A percentile compares a stretch with the other conserved stretches of the same genome.
These are phyloP conservation scores for Auriscalpium orientale DNA, from an alignment of 768 basidiomycete species.

Conservation along the genomic window DNA sequence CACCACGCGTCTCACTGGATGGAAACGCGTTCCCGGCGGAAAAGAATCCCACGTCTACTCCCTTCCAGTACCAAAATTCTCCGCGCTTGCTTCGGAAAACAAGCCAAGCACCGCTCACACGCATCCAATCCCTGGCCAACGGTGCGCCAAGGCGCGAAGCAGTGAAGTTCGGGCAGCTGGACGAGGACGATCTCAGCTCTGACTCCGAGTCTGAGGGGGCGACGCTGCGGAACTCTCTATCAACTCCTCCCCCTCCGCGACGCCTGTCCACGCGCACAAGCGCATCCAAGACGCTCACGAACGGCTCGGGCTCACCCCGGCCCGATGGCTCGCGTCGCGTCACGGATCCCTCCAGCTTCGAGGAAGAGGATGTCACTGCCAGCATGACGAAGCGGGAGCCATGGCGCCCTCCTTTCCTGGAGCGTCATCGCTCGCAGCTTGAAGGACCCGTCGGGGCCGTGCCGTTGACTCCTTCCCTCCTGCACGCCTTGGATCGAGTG, in stretches of 20 bases:
- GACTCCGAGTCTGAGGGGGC: slow-evolving; percentile 35
- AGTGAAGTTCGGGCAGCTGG: slow-evolving; percentile 27
- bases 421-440: slow-evolving; percentile 24
- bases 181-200: slow-evolving; percentile 32
- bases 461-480: slow-evolving; percentile 57
- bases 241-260: slow-evolving; percentile 6
- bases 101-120: background rate
- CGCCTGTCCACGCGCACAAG: slow-evolving; percentile 15
- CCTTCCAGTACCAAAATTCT: background rate
- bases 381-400: background rate
- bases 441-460: slow-evolving; percentile 30
- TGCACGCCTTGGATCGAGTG: slow-evolving; percentile 55
- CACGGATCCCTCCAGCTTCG: slow-evolving; percentile 27
- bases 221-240: slow-evolving; percentile 22
- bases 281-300: slow-evolving; percentile 18
- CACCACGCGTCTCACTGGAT: background rate
- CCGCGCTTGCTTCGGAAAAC: slow-evolving; percentile 1
- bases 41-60: background rate
- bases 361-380: slow-evolving; percentile 22
- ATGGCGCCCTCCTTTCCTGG: slow-evolving; percentile 48
- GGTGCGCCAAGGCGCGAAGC: slow-evolving; percentile 36
- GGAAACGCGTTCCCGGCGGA: background rate
- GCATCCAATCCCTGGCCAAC: slow-evolving; percentile 8
- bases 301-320: slow-evolving; percentile 15
- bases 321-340: slow-evolving; percentile 1